Evolutionary conservation across 306 rosid genomes (phyloP).

Genomic region (Fragaria nilgerrensis): DNA sequence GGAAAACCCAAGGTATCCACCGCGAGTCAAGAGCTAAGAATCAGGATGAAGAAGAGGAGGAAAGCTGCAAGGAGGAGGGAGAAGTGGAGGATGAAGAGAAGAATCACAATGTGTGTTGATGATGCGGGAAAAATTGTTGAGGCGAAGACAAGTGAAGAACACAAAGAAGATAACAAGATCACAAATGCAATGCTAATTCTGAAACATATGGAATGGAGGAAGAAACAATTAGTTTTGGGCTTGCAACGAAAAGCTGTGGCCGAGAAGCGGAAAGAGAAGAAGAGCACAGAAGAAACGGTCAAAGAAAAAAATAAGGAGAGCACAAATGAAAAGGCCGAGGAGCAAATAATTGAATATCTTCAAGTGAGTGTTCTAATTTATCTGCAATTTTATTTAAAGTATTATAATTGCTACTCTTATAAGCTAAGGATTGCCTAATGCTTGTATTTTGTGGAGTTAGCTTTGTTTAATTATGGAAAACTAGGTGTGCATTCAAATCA

Average conservation of each 20-base stretch:
- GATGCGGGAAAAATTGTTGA: too few relatives aligned
- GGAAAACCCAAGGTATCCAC: neutral
- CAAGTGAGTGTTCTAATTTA: conserved; percentile 5
- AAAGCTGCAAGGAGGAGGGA: neutral
- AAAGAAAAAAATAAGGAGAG: too few relatives aligned
- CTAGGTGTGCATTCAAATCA: neutral
- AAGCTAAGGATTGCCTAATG: neutral
- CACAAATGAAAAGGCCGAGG: neutral
- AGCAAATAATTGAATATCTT: too few relatives aligned
- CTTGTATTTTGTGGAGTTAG: neutral
- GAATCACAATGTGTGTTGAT: too few relatives aligned
- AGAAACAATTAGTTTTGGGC: neutral
- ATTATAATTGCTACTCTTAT: neutral
- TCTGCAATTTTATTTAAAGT: neutral
- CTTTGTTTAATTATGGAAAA: neutral
- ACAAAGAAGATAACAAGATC: too few relatives aligned
- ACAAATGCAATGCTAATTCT: too few relatives aligned
- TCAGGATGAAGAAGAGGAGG: neutral
- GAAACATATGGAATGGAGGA: neutral
- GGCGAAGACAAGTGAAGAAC: too few relatives aligned
- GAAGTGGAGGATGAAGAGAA: too few relatives aligned
- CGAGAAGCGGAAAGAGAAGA: neutral
- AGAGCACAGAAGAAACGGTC: neutral
- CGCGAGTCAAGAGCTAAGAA: too few relatives aligned
- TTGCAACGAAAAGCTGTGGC: too few relatives aligned